phyloP scores from a whole-genome alignment of 345 rosid species.

The Triadica sebifera region DNA sequence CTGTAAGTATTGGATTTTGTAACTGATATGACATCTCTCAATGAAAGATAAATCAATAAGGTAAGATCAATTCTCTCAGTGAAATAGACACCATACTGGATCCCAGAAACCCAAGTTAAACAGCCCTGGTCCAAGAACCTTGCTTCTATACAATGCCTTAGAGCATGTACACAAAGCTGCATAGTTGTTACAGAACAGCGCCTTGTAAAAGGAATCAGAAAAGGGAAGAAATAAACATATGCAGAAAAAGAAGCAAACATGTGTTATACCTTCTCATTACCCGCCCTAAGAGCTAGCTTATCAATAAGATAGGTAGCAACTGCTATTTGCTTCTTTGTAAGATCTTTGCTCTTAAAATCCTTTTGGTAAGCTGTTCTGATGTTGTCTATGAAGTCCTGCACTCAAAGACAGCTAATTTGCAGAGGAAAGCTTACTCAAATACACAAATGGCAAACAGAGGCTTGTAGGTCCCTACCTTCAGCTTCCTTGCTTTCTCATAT shows the following conservation, averaged over 20 bases:
- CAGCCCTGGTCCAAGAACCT: neutral
- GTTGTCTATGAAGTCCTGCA: slow-evolving; percentile 69
- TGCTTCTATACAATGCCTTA: neutral
- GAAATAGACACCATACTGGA: neutral
- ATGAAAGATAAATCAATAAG: neutral
- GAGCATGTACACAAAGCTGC: neutral
- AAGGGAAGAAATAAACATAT: neutral
- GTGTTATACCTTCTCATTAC: slow-evolving; percentile 87
- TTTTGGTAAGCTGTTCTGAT: slow-evolving; percentile 86
- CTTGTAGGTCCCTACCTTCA: slow-evolving; percentile 54
- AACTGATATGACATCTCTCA: too few relatives aligned
- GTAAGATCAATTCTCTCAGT: neutral
- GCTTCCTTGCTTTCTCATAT: slow-evolving; percentile 95
- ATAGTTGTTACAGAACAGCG: neutral
- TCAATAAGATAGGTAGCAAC: slow-evolving; percentile 99
- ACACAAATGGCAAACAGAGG: slow-evolving; percentile 11
- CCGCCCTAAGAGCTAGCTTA: slow-evolving; percentile 98
- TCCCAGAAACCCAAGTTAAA: neutral
- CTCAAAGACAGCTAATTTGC: slow-evolving; percentile 16
- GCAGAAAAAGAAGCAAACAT: neutral
- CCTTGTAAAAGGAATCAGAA: neutral
- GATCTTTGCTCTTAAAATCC: slow-evolving; percentile 73
- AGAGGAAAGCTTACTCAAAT: neutral
- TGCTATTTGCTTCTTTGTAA: slow-evolving; percentile 71
- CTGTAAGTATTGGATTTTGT: neutral